Evolutionary conservation across 1,284 basidiomycete genomes (phyloP).

Genomic region (Hymenochaete sp.): DNA sequence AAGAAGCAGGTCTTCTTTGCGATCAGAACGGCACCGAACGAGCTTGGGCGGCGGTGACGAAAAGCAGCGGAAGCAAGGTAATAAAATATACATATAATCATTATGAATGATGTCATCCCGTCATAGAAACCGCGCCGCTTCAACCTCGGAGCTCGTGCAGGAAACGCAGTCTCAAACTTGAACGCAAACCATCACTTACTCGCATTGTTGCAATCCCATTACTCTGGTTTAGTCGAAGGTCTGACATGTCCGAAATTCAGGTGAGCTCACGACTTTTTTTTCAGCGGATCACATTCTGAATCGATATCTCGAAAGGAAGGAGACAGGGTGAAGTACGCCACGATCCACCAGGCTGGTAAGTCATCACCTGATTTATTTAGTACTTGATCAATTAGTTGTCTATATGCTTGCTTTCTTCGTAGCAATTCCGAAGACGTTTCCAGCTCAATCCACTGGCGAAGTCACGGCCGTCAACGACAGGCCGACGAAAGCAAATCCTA

Average conservation of each 20-base stretch:
- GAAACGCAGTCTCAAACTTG: background rate
- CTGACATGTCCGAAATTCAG: conserved; percentile 9
- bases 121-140: background rate
- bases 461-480: conserved; percentile 9
- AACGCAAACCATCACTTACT: background rate
- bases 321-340: conserved; percentile 11
- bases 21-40: too few relatives aligned
- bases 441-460: conserved; percentile 13
- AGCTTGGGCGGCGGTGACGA: too few relatives aligned
- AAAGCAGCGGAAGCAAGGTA: background rate
- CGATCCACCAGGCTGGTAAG: conserved; percentile 12
- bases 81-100: background rate
- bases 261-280: background rate
- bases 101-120: background rate
- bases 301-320: conserved; percentile 8
- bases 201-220: background rate
- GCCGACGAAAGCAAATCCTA: conserved; percentile 13
- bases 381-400: background rate
- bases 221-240: background rate
- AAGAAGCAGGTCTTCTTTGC: too few relatives aligned
- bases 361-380: background rate
- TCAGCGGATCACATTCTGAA: background rate
- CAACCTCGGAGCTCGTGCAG: background rate
- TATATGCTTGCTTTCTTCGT: background rate
- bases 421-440: conserved; percentile 12